Percentiles rank a stretch among this genome's conserved stretches.
Evolutionary conservation across 2,329 filamentous ascomycete genomes (phyloP).

Genomic region (Chaetomium globosum): DNA sequence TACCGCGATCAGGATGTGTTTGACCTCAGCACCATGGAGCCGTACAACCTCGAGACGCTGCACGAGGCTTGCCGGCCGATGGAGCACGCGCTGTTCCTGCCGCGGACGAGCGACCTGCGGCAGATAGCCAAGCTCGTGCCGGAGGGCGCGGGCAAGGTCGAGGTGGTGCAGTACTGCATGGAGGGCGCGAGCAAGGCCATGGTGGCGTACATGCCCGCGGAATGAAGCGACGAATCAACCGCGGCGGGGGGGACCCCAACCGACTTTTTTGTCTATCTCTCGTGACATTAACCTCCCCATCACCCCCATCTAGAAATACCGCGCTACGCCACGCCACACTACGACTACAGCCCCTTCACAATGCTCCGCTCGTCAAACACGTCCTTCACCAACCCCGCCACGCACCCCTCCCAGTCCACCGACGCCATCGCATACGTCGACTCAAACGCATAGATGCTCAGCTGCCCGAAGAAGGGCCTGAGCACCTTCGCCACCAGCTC

Average conservation of each 20-base stretch:
- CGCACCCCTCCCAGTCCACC: slow-evolving; percentile 67
- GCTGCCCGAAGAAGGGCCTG: slow-evolving; percentile 83
- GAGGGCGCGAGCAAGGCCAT: slow-evolving; percentile 83
- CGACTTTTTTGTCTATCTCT: neutral
- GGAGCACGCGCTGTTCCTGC: slow-evolving; percentile 76
- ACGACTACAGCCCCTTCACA: slow-evolving; percentile 57
- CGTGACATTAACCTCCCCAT: neutral
- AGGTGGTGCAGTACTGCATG: slow-evolving; percentile 89
- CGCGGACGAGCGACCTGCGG: slow-evolving; percentile 78
- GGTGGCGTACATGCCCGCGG: slow-evolving; percentile 61
- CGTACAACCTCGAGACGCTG: slow-evolving; percentile 71
- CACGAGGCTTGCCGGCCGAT: slow-evolving; percentile 62
- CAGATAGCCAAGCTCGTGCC: slow-evolving; percentile 68
- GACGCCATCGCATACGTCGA: slow-evolving; percentile 82
- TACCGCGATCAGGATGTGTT: slow-evolving; percentile 70
- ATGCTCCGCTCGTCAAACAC: slow-evolving; percentile 77
- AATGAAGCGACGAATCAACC: slow-evolving; percentile 5
- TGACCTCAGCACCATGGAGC: slow-evolving; percentile 82
- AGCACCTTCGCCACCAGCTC: slow-evolving; percentile 76
- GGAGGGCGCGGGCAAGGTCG: slow-evolving; percentile 56
- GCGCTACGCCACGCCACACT: neutral
- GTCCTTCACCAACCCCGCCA: slow-evolving; percentile 67
- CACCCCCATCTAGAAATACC: neutral
- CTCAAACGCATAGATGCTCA: slow-evolving; percentile 94
- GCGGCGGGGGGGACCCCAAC: neutral